Base-by-base conservation (phyloP, 257 asterid species). In the Buddleja alternifolia region DNA sequence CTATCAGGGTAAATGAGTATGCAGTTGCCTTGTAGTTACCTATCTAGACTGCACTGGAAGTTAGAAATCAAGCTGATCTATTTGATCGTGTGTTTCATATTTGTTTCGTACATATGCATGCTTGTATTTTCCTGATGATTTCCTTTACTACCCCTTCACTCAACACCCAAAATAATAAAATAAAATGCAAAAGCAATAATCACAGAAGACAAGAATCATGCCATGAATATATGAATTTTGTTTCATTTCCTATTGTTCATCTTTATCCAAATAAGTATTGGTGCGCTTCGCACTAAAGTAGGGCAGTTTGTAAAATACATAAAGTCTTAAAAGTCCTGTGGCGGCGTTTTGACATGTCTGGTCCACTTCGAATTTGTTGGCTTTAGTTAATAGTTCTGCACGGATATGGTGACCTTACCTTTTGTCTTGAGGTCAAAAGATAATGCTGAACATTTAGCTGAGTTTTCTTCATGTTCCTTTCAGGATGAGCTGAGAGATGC, bases 401-500 rank as follows among this genome's bases (percentile, higher is more conserved):
- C 8, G 29, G 23, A 19, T 46, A 10, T 23, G 42, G 15, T 44
- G 59, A 29, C 14, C 7, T 9, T 15, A 46, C 47, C 4, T 34
- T 41, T 39, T 17, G 17, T 25, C 16, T 59, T 17, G 19, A 10
- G 58, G 10, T 19, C 45, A 1, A 12, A 17, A 23, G n/a, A 34
- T 51, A 47, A 16, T 64, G 41, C 24, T 16, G 66, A 64, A 56
- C 32, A 17, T 32, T 62, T 41, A 36, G 36, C 20, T 56, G 70
- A 46, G 7, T 19, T 44, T 7, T 66, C 71, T 46, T 42, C 21
- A 29, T 34, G 2, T 47, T 36, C 34, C 48, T 16, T 70, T 11
- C 83, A 90, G 96, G 96, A 90, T 68, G 96, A 90, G 85, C 86
- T 90, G 67, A 82, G 95, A 44, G 96, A 90, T 80, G 94, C 96